Evolutionary conservation across 2,329 filamentous ascomycete genomes (phyloP).

Genomic region (Ceratocystiopsis sp.): DNA sequence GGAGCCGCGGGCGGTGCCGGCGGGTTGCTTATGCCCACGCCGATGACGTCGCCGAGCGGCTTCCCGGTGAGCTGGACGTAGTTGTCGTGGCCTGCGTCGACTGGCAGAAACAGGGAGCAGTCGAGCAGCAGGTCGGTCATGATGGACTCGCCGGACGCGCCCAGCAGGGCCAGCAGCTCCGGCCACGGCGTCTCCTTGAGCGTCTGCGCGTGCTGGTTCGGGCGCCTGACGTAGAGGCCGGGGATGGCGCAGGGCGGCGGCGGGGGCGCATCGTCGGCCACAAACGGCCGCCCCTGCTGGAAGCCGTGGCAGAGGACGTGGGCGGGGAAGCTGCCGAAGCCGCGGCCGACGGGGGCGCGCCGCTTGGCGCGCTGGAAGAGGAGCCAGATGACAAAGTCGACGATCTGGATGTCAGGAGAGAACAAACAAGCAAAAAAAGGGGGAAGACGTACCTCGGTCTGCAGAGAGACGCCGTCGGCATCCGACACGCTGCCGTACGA

Average conservation of each 20-base stretch:
- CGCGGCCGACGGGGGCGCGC: constrained; percentile 10
- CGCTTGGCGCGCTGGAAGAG: constrained; percentile 46
- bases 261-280: background rate
- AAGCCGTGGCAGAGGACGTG: constrained; percentile 67
- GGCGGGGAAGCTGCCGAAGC: background rate
- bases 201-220: constrained; percentile 51
- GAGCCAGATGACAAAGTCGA: constrained; percentile 62
- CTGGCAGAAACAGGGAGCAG: constrained; percentile 54
- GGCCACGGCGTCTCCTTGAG: constrained; percentile 62
- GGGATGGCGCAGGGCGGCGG: constrained; percentile 29
- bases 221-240: constrained; percentile 44
- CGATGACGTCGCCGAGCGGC: background rate
- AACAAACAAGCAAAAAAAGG: too few relatives aligned
- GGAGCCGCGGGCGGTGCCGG: too few relatives aligned
- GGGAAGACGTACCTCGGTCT: constrained; percentile 48
- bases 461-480: constrained; percentile 31
- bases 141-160: constrained; percentile 55
- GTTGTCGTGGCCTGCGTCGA: constrained; percentile 44
- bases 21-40: too few relatives aligned
- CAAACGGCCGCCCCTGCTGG: constrained; percentile 25
- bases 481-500: constrained; percentile 36
- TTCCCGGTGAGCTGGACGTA: constrained; percentile 66
- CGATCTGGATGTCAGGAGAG: constrained; percentile 31
- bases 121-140: constrained; percentile 65
- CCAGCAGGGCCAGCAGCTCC: constrained; percentile 55